Percentiles rank a stretch among this genome's conserved stretches.
Conservation (phyloP, 2,329 filamentous ascomycete species). For the Cladorrhinum sp. region DNA sequence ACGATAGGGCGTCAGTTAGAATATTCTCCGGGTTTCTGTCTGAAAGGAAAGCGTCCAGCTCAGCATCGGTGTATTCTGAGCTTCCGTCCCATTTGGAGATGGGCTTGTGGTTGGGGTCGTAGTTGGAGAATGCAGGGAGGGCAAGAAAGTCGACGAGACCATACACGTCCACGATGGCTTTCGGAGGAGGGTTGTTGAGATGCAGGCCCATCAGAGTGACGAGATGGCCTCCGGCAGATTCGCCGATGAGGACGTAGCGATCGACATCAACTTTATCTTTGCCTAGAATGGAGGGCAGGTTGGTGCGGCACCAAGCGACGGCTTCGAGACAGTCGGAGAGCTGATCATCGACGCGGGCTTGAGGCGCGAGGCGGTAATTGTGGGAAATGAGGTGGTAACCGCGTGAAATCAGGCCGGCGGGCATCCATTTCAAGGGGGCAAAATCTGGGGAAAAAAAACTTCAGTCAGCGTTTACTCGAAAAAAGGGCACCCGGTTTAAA, state of each 20-base stretch:
- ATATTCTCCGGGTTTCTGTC: conserved; percentile 20
- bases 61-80: conserved; percentile 18
- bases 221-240: conserved; percentile 26
- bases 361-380: conserved; percentile 28
- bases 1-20: conserved; percentile 21
- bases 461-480: background rate
- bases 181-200: conserved; percentile 10
- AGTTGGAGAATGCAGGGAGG: conserved; percentile 7
- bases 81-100: conserved; percentile 16
- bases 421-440: conserved; percentile 22
- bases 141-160: conserved; percentile 22
- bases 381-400: conserved; percentile 27
- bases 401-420: conserved; percentile 20
- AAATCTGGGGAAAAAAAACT: conserved; percentile 13
- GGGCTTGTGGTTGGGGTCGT: background rate
- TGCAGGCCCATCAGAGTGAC: conserved; percentile 21
- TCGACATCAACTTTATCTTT: conserved; percentile 21
- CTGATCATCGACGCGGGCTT: conserved; percentile 23
- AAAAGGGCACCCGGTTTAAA: background rate
- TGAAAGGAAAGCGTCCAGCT: conserved; percentile 17
- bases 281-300: conserved; percentile 21
- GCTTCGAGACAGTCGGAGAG: conserved; percentile 23
- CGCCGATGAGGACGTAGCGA: conserved; percentile 25
- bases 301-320: conserved; percentile 21
- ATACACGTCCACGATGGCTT: conserved; percentile 23